Base-by-base conservation (phyloP, 1,284 basidiomycete genomes). In the Marasmius fiardii region DNA sequence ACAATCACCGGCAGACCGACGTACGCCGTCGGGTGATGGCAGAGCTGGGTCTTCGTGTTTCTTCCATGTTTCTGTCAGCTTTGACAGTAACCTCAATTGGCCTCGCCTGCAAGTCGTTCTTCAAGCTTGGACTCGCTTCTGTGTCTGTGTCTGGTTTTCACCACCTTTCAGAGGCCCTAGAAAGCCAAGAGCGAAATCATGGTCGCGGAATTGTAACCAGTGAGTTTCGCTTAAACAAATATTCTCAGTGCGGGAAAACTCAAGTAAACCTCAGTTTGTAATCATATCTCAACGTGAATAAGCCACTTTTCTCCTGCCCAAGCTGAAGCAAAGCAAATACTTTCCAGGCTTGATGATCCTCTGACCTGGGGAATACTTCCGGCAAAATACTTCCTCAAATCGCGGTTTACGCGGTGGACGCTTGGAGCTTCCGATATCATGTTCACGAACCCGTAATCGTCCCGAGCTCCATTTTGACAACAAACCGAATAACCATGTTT, bases 341-440 rank as follows among this genome's bases (percentile, higher is more conserved):
- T 33, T 54, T 28, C 37, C 63, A 92, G 88, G 20, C 74, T 89
- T 51, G 88, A 92, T 65, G 90, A 92, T 62, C 88, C 87, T 14
- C 66, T 93, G 55, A 78, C 79, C n/a, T 96, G 93, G 93, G 89
- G 90, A 11, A 73, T 89, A 18, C 81, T 96, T 58, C 93, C 93
- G 0, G 65, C 78, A 16, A 70, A 74, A 26, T 84, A 77, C 57
- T 90, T 85, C 67, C 72, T 87, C 24, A 75, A 75, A 54, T 72
- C 86, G 7, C 73, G 75, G 24, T 86, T 80, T 31, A 90, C 81
- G 26, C 79, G 94, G 53, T 96, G 93, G 93, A 86, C 91, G 2
- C 77, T 94, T 14, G 92, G 92, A 54, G 95, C 96, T 1, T 89
- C 90, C 18, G 96, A 99, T 61, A 89, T 99, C 66, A 90, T 98